Percentiles rank a stretch among this genome's conserved stretches.
Conservation (phyloP, 495 filamentous ascomycete species). For the Xylaria cubensis region DNA sequence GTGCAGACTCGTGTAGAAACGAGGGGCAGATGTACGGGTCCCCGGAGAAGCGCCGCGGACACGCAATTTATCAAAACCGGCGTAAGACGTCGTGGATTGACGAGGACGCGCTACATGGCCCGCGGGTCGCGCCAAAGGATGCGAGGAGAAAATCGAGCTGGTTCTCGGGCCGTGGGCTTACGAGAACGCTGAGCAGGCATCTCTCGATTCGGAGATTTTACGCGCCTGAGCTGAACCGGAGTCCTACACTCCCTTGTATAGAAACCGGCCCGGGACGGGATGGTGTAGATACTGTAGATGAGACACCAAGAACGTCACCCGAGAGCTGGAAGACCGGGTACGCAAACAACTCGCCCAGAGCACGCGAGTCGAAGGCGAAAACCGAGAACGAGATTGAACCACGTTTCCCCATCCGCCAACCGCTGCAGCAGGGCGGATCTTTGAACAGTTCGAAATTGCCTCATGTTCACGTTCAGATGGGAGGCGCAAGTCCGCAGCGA, state of each 20-base stretch:
- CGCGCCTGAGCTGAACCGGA: slow-evolving; percentile 30
- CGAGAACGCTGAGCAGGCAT: slow-evolving; percentile 35
- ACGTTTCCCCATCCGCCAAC: neutral
- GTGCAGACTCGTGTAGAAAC: slow-evolving; percentile 18
- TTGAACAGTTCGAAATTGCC: slow-evolving; percentile 22
- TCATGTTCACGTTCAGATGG: slow-evolving; percentile 24
- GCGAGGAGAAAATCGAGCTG: slow-evolving; percentile 32
- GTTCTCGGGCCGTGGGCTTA: slow-evolving; percentile 30
- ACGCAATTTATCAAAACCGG: slow-evolving; percentile 34
- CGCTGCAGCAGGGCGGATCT: neutral
- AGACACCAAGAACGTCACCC: neutral
- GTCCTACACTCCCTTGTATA: slow-evolving; percentile 39
- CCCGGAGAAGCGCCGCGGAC: slow-evolving; percentile 37
- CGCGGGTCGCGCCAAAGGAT: slow-evolving; percentile 38
- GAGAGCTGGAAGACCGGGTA: neutral
- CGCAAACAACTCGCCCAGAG: neutral
- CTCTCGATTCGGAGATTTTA: slow-evolving; percentile 33
- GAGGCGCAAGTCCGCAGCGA: slow-evolving; percentile 10
- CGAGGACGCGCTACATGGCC: slow-evolving; percentile 51
- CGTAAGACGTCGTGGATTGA: slow-evolving; percentile 50
- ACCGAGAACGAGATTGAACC: neutral
- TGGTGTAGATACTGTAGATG: neutral
- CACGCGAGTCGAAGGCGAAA: neutral
- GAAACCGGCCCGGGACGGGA: slow-evolving; percentile 15
- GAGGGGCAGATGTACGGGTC: slow-evolving; percentile 25